These are phyloP conservation scores for Penicillium goetzii DNA, from an alignment of 495 filamentous ascomycete genomes.

Conservation along the genomic window DNA sequence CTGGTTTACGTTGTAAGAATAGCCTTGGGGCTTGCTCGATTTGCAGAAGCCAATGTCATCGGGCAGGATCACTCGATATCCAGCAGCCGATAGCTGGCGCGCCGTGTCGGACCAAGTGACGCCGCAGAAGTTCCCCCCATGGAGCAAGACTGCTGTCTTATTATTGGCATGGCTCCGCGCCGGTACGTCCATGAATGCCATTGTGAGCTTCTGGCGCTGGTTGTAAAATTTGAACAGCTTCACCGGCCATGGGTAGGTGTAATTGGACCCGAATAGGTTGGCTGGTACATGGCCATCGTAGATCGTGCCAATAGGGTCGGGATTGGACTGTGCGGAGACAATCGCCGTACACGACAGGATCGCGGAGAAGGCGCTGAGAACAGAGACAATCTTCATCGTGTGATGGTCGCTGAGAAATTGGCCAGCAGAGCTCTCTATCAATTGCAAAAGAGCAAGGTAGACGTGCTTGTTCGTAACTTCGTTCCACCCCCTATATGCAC, in stretches of 20 bases:
- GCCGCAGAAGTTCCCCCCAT: slow-evolving; percentile 26
- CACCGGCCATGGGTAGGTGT: slow-evolving; percentile 24
- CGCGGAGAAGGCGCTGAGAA: slow-evolving; percentile 1
- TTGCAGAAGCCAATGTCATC: slow-evolving; percentile 29
- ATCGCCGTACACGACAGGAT: not conserved
- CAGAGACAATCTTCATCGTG: not conserved
- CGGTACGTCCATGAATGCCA: slow-evolving; percentile 23
- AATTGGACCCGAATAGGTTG: slow-evolving; percentile 18
- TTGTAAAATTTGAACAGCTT: slow-evolving; percentile 25
- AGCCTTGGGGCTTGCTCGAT: slow-evolving; percentile 27
- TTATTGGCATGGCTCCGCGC: not conserved
- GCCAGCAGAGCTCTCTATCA: not conserved
- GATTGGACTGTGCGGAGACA: slow-evolving; percentile 14
- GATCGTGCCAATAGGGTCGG: slow-evolving; percentile 23
- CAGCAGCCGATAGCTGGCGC: slow-evolving; percentile 17
- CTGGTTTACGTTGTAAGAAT: slow-evolving; percentile 23
- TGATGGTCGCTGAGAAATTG: not conserved
- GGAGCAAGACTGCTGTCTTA: slow-evolving; percentile 16
- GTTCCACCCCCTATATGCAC: not conserved
- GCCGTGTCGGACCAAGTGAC: slow-evolving; percentile 25
- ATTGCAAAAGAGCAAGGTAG: not conserved
- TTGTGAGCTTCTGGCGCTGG: slow-evolving; percentile 20
- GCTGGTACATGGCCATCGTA: slow-evolving; percentile 17
- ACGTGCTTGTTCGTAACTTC: not conserved
- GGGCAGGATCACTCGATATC: slow-evolving; percentile 25